These are phyloP conservation scores for Panicum virgatum DNA, from an alignment of 202 grass and related monocot genomes.

Conservation along the genomic window DNA sequence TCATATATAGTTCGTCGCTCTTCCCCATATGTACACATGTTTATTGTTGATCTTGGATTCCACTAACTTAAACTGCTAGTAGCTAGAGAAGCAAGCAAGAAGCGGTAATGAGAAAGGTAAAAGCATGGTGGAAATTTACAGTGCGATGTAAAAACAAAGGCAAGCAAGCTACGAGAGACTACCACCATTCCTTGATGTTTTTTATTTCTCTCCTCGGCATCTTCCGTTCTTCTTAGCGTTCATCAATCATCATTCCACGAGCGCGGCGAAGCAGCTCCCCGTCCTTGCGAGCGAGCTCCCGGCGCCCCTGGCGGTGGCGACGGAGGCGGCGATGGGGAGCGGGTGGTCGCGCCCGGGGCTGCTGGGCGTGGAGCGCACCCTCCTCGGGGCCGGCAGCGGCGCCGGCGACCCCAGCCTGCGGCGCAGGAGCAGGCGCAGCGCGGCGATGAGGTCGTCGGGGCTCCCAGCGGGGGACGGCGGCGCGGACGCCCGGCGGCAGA, in stretches of 20 bases:
- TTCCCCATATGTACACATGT: slow-evolving; percentile 16
- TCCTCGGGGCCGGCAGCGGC: too few species aligned
- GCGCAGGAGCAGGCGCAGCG: slow-evolving; percentile 68
- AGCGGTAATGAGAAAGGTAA: background rate
- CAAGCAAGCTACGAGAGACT: background rate
- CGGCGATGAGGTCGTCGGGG: slow-evolving; percentile 60
- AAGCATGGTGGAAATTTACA: too few species aligned
- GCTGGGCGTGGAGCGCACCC: slow-evolving; percentile 59
- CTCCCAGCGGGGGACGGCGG: slow-evolving; percentile 40
- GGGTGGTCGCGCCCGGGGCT: slow-evolving; percentile 50
- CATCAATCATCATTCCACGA: slow-evolving; percentile 48
- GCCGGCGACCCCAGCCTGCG: slow-evolving; percentile 55
- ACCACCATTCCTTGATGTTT: background rate
- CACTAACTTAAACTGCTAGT: background rate
- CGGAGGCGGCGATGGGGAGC: background rate
- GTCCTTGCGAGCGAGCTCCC: slow-evolving; percentile 42
- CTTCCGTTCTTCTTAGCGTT: too few species aligned
- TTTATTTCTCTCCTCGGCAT: too few species aligned
- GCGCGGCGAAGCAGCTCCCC: slow-evolving; percentile 73
- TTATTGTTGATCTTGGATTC: slow-evolving; percentile 33
- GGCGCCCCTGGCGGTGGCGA: background rate
- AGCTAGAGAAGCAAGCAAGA: background rate
- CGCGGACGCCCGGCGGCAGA: slow-evolving; percentile 42
- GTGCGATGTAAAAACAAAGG: too few species aligned
- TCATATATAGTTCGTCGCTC: background rate